A percentile compares a stretch with the other conserved stretches of the same genome.
Conservation (phyloP, 345 rosid genomes). For the Populus davidiana region DNA sequence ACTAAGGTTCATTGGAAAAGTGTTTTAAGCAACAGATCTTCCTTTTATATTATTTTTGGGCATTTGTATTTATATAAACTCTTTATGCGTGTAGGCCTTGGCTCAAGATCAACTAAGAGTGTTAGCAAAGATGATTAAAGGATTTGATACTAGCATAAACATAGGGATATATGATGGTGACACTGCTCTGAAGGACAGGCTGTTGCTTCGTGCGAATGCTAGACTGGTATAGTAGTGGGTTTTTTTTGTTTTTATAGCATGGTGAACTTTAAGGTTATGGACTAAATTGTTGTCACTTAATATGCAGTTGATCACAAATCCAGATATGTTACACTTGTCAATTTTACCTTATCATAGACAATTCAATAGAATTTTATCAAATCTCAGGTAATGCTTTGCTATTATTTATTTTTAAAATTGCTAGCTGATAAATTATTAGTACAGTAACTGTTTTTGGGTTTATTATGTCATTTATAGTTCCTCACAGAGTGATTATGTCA, state of each 20-base stretch:
- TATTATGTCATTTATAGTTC: background rate
- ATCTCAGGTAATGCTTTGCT: conserved; percentile 56
- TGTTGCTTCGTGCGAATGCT: conserved; percentile 62
- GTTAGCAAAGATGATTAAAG: conserved; percentile 47
- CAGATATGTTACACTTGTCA: conserved; percentile 91
- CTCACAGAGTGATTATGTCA: background rate
- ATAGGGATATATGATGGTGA: conserved; percentile 95
- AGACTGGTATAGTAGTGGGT: conserved; percentile 61
- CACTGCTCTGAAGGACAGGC: conserved; percentile 62
- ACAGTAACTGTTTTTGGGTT: background rate
- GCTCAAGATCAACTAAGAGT: conserved; percentile 95
- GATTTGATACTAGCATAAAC: conserved; percentile 44
- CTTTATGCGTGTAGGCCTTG: conserved; percentile 62
- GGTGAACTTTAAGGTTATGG: conserved; percentile 13
- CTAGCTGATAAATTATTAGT: background rate
- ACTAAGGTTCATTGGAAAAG: conserved; percentile 59
- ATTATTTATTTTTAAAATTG: background rate
- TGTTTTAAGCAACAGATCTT: background rate
- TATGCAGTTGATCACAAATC: conserved; percentile 90
- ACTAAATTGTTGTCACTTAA: conserved; percentile 11
- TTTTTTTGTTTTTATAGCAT: conserved; percentile 15
- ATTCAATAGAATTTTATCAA: conserved; percentile 72
- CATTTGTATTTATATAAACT: conserved; percentile 3
- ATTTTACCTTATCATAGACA: conserved; percentile 40
- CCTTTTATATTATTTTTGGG: background rate